phyloP scores from a whole-genome alignment of 352 stramenopile genomes.

The Sclerospora graminicola region DNA sequence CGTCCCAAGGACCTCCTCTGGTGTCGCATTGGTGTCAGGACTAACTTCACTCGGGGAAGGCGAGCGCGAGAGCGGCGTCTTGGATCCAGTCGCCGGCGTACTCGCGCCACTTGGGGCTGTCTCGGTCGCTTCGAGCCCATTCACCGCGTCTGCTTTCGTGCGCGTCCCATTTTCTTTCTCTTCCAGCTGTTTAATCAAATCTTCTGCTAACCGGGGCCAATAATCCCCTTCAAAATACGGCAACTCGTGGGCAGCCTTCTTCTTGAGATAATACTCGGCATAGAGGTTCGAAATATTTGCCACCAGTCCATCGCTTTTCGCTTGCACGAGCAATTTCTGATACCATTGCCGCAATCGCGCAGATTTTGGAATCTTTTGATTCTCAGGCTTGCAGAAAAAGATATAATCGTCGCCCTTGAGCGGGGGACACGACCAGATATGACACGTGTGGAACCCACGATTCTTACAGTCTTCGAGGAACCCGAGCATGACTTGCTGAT shows the following conservation, averaged over 20 bases:
- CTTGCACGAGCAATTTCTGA: slow-evolving; percentile 68
- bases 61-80: slow-evolving; percentile 37
- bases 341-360: slow-evolving; percentile 83
- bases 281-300: slow-evolving; percentile 80
- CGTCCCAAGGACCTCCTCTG: slow-evolving; percentile 3
- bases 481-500: slow-evolving; percentile 83
- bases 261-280: slow-evolving; percentile 83
- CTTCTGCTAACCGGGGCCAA: slow-evolving; percentile 96
- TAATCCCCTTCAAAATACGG: slow-evolving; percentile 99
- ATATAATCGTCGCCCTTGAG: slow-evolving; percentile 86
- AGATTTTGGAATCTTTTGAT: slow-evolving; percentile 86
- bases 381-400: slow-evolving; percentile 86
- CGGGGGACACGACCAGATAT: slow-evolving; percentile 87
- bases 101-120: slow-evolving; percentile 6
- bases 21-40: slow-evolving; percentile 18
- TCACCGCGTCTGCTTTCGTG: slow-evolving; percentile 6
- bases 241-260: slow-evolving; percentile 81
- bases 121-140: slow-evolving; percentile 6
- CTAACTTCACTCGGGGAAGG: slow-evolving; percentile 36
- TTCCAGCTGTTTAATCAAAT: slow-evolving; percentile 97
- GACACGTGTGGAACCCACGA: slow-evolving; percentile 76
- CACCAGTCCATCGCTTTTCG: slow-evolving; percentile 73
- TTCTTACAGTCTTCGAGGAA: slow-evolving; percentile 85
- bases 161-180: slow-evolving; percentile 70
- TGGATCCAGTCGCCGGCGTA: slow-evolving; percentile 15